Evolutionary conservation across 148 eudicot species (phyloP), one percentile per base, ranked within the genome.

Genomic region (Fagopyrum homotropicum): DNA sequence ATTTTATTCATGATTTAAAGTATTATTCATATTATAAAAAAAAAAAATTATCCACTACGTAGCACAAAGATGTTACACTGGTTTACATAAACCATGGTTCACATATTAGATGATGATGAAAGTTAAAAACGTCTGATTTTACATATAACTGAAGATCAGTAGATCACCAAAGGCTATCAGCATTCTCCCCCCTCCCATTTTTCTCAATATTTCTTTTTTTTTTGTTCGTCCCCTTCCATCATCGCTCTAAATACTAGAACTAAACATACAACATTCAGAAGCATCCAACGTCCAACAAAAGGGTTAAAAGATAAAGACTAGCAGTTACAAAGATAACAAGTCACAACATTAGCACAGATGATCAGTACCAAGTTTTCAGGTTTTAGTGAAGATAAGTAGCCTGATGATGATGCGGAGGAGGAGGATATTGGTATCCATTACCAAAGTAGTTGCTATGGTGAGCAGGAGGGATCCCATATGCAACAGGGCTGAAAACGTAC

Each of bases 301-400:
- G 86, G 93, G 91, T 91, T 80, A 91, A 85, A 66, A 66, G 35
- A 35, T 35, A 35, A 40, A 17, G 83, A 80, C 93, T 90, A 87
- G 86, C 70, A 88, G 92, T 89, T 86, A 95, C 92, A 79, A 76
- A 55, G 63, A 76, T 19, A 52, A 45, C 16, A 66, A 72, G 85
- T 88, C 87, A 86, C 71, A 22, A 77, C 73, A 75, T 77, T 72
- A 84, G 86, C 85, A 66, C 10, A 66, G 40, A 60, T 60, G 68
- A 83, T 82, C 86, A 81, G 80, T 77, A 83, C 75, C 79, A 76
- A 72, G 81, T 86, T 88, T 55, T 40, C 68, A 61, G 35, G 35
- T 69, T 43, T 35, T 47, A 92, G 97, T 88, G 98, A 86, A 91
- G 89, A 77, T 90, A 95, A 5, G 94, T 80, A 82, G 91, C 86